phyloP scores from a whole-genome alignment of 176 grass and related monocot genomes.

The Alopecurus myosuroides region DNA sequence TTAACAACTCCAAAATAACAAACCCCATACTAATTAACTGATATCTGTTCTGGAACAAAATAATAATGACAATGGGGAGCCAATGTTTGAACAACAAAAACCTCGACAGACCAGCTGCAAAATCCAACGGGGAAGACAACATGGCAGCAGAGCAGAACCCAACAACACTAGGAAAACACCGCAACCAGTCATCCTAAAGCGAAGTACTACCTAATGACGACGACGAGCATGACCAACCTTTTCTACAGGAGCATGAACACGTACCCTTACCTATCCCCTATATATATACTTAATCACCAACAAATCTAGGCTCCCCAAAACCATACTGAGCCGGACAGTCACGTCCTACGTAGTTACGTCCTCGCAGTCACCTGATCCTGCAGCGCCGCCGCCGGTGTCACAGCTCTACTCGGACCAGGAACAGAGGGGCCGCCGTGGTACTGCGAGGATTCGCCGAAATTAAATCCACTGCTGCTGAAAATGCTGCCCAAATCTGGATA shows the following conservation, averaged over 20 bases:
- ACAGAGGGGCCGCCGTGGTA: background rate
- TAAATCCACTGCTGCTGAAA: background rate
- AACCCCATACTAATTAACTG: background rate
- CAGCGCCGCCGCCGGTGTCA: background rate
- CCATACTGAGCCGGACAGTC: background rate
- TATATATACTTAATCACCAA: background rate
- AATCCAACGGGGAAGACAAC: background rate
- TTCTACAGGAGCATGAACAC: background rate
- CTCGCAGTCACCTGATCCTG: background rate
- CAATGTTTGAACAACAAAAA: background rate
- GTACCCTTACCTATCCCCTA: background rate
- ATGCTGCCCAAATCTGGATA: background rate
- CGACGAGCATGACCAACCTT: background rate
- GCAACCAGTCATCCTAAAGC: background rate
- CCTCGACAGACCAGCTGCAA: background rate
- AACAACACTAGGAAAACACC: background rate
- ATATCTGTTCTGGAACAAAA: background rate
- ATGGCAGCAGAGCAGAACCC: background rate
- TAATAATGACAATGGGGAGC: background rate
- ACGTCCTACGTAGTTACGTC: background rate
- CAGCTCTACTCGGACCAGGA: background rate
- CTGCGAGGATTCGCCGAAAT: background rate
- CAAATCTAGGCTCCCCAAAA: background rate
- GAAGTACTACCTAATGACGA: background rate
- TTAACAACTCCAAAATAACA: background rate